Evolutionary conservation across 1,284 basidiomycete species (phyloP), one percentile per base, ranked within the genome.

Genomic region (Schizophyllum commune): DNA sequence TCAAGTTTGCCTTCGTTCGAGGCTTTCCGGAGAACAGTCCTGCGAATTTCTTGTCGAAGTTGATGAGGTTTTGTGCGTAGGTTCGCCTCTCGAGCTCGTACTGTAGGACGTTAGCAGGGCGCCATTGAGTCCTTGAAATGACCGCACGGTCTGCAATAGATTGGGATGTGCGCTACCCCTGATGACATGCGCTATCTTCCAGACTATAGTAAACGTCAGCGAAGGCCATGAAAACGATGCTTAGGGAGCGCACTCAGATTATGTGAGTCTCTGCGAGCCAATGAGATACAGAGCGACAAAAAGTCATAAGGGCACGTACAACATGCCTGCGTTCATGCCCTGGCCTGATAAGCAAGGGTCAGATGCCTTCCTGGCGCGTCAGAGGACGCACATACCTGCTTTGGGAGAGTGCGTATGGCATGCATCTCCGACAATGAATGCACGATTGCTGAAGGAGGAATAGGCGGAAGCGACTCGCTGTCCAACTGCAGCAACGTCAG

Each of bases 401-500:
- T 86, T 94, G 0, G 91, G 91, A 0, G 89, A 92, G 72, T 94
- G 92, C 0, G 92, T 94, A 68, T 94, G 92, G 67, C 86, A 91
- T 1, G 87, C 88, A 72, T 91, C 89, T 1, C 91, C 90, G 1
- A 86, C 89, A 64, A 93, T 92, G 71, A 93, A 93, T 3, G 92
- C 79, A 0, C 91, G 82, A 17, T 92, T 83, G 22, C 83, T 72
- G 2, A 82, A 75, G 19, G 53, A 20, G 4, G 86, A 85, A 71
- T 83, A 93, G 13, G 75, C 75, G 4, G 86, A 82, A 2, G 89
- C 89, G 2, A 93, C 87, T 8, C 91, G 83, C 69, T 93, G 91
- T 1, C 90, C 89, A 60, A 84, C 82, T 84, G 39, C 13, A 34
- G 27, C 22, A 22, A 56, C 22, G 57, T 63, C 27, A 27, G 27